Conservation (phyloP, 108 stramenopile species). For the Discostella stelligeroides region DNA sequence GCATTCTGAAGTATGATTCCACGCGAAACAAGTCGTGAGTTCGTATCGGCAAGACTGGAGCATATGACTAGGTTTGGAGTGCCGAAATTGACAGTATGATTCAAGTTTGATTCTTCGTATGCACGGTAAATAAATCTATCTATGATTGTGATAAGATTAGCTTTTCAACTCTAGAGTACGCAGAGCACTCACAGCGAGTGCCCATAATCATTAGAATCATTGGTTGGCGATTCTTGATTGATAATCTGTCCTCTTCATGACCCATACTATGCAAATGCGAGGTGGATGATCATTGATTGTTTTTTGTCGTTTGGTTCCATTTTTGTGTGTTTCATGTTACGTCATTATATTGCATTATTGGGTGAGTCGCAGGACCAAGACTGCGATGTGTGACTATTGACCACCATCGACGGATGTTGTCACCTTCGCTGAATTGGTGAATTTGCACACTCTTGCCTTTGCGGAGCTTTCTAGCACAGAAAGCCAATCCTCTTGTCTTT, state of each 20-base stretch:
- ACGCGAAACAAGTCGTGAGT: too few relatives aligned
- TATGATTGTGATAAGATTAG: neutral
- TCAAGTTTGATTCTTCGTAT: neutral
- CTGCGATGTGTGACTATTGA: too few relatives aligned
- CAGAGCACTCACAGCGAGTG: neutral
- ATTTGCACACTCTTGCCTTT: slow-evolving; percentile 83
- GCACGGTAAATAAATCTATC: neutral
- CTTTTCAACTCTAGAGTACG: neutral
- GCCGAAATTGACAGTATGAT: neutral
- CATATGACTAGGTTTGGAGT: neutral
- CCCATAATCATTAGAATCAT: neutral
- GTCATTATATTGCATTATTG: too few relatives aligned
- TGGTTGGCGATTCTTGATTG: too few relatives aligned
- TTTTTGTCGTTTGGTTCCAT: too few relatives aligned
- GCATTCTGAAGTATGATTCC: too few relatives aligned
- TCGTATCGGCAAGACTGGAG: too few relatives aligned
- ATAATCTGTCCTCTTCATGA: too few relatives aligned
- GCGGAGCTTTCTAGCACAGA: slow-evolving; percentile 66
- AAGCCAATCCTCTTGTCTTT: slow-evolving; percentile 87
- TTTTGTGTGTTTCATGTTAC: too few relatives aligned
- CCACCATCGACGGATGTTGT: neutral
- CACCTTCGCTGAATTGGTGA: slow-evolving; percentile 20
- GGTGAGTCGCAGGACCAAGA: too few relatives aligned
- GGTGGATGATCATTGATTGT: too few relatives aligned
- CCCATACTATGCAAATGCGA: too few relatives aligned